Base-by-base conservation (phyloP, 192 early-diverging fungal genomes). In the Rhizoclosmatium globosum region DNA sequence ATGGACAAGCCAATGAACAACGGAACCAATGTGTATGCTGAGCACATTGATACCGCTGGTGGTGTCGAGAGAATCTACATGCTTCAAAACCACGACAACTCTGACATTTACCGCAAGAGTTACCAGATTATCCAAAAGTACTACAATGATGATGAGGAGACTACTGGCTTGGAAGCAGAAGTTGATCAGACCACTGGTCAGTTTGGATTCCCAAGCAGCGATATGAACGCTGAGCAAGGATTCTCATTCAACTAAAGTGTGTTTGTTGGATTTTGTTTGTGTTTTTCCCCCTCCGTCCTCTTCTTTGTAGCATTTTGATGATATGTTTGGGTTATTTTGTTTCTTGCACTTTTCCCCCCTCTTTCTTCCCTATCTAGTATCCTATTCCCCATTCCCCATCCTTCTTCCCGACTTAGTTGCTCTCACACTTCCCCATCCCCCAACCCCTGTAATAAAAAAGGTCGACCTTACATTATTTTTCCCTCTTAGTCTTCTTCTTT, bases 51-150 rank as follows among this genome's bases (percentile, higher is more conserved):
- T 86, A 95, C 96, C 78, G 94, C 92, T 57, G 95, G 92, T 66
- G 98, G 97, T 56, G 94, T 98, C 86, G 96, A 98, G 68, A 95
- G 95, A 88, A 95, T 99, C 80, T 93, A 98, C 86, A 87, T 92
- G 48, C 87, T 99, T 53, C 98, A 98, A 87, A 87, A 91, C 73
- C 98, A 99, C 89, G 94, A 96, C 76, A 98, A 97, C 80, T 82
- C 84, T n/a, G 97, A 97, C 39, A 95, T 99, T 78, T 98, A 99
- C 92, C 93, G 91, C 86, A 98, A 99, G 88, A 93, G 95, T 0
- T 98, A 97, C 85, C 80, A 84, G 72, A 94, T 99, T 82, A 97
- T 99, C 74, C 96, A 97, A 86, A 95, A 92, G 85, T 99, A 97
- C 90, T 99, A 97, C 85, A 84, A 83, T 50, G 93, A 93, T 11